Base-by-base conservation (phyloP, 2,329 filamentous ascomycete species). In the Lanzia echinophila region DNA sequence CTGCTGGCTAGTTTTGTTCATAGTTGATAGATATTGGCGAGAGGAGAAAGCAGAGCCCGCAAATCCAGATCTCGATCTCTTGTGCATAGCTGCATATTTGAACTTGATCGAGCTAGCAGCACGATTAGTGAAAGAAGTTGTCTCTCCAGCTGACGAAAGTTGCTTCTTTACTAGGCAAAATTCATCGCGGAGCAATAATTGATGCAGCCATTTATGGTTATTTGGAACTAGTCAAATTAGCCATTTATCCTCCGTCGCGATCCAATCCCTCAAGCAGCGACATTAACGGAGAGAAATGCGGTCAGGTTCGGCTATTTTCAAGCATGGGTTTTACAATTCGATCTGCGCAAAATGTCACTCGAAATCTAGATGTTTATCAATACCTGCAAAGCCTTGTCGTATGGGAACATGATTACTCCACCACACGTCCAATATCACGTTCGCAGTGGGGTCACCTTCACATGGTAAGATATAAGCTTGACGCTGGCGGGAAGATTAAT, bases 1-100 rank as follows among this genome's bases (percentile, higher is more conserved):
- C 12, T 61, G 59, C 34, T 59, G 55, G 57, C 53, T 46, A n/a
- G 57, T 50, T 3, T 38, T 57, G 13, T 3, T 17, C n/a, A 6
- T 6, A 19, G 44, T 36, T 36, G n/a, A n/a, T 13, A n/a, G 3
- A 34, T 13, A 34, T 12, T 15, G 7, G 33, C 4, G 12, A 2
- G 5, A 8, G 17, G 8, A 22, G 41, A 43, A 43, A 22, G 11
- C 17, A 5, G 8, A 33, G 1, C 24, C 20, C 8, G n/a, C 24
- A 45, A 33, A n/a, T 17, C 31, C 28, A 2, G 17, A 46, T 33
- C n/a, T 34, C 6, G n/a, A 46, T n/a, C 44, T 46, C 20, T 13
- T 46, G 33, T 34, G 28, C 22, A 17, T 17, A 15, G 28, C 44
- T 20, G 28, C 44, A 20, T 46, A 46, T 33, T 10, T 46, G 28